Evolutionary conservation across 179 eudicot genomes (phyloP).

Genomic region (Actinidia polygama): DNA sequence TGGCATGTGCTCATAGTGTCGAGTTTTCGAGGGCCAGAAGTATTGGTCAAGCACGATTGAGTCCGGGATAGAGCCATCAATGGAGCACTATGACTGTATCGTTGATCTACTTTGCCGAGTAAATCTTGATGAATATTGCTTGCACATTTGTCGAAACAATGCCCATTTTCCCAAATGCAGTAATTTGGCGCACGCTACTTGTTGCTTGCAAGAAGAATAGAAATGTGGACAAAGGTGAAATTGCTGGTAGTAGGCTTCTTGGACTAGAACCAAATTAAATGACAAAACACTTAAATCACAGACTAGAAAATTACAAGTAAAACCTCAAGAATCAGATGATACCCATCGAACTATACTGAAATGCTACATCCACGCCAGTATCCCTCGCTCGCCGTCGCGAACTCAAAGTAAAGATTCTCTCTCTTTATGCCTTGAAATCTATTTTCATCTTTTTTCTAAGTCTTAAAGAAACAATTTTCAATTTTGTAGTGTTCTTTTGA

Average conservation of each 20-base stretch:
- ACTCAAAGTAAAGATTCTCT: too few species aligned
- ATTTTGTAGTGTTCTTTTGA: too few species aligned
- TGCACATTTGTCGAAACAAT: conserved; percentile 36
- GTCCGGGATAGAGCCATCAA: conserved; percentile 41
- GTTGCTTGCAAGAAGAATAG: conserved; percentile 51
- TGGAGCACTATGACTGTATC: conserved; percentile 63
- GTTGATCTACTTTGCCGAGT: conserved; percentile 55
- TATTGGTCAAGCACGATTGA: conserved; percentile 46
- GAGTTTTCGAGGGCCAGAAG: conserved; percentile 45
- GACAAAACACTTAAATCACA: too few species aligned
- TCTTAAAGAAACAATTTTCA: too few species aligned
- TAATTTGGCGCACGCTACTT: conserved; percentile 54
- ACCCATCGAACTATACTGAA: too few species aligned
- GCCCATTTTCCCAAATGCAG: conserved; percentile 44
- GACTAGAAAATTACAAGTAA: too few species aligned
- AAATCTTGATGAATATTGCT: conserved; percentile 47
- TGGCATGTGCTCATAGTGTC: conserved; percentile 59
- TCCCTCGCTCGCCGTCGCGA: too few species aligned
- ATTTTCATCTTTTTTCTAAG: too few species aligned
- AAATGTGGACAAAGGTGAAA: conserved; percentile 37
- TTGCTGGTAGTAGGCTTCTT: conserved; percentile 30
- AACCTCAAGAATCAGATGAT: too few species aligned
- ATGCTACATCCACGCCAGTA: too few species aligned
- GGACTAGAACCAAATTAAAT: conserved; percentile 55
- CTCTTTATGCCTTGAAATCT: too few species aligned